A percentile compares a stretch with the other conserved stretches of the same genome.
Evolutionary conservation across 208 protist species (phyloP).

Genomic region (Tetramitus jugosus): DNA sequence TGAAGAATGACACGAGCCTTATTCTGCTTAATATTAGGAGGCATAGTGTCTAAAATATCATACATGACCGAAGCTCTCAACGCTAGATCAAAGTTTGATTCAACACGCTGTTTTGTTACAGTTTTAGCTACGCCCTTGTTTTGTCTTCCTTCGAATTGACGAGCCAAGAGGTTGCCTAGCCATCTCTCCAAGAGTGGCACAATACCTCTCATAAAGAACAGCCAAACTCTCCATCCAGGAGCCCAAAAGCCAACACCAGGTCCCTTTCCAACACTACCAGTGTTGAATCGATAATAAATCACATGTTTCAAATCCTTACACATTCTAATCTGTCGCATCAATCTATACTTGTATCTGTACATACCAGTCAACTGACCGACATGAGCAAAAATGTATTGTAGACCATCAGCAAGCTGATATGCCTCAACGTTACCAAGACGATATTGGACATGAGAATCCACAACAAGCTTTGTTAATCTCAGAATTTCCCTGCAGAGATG

Average conservation of each 20-base stretch:
- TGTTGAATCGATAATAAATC: slow-evolving; percentile 98
- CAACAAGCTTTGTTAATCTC: slow-evolving; percentile 96
- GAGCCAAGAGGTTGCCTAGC: slow-evolving; percentile 96
- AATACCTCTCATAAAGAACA: slow-evolving; percentile 99
- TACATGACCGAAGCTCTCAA: slow-evolving; percentile 97
- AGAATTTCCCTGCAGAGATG: slow-evolving; percentile 99
- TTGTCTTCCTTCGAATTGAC: slow-evolving; percentile 98
- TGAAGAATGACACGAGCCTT: slow-evolving; percentile 97
- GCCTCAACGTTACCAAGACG: slow-evolving; percentile 97
- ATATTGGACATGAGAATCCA: slow-evolving; percentile 99
- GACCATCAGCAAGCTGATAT: slow-evolving; percentile 97
- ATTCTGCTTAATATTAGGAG: slow-evolving; percentile 91
- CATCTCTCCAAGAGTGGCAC: slow-evolving; percentile 99
- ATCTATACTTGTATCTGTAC: slow-evolving; percentile 99
- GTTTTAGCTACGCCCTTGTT: slow-evolving; percentile 93
- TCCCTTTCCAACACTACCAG: slow-evolving; percentile 95
- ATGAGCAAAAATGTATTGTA: slow-evolving; percentile 99
- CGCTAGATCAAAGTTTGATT: slow-evolving; percentile 99
- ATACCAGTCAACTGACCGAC: slow-evolving; percentile 98
- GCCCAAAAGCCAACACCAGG: slow-evolving; percentile 98
- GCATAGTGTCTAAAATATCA: slow-evolving; percentile 99
- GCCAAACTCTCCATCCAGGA: slow-evolving; percentile 98
- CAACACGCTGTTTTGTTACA: slow-evolving; percentile 99
- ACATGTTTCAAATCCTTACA: slow-evolving; percentile 99
- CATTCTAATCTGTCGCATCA: slow-evolving; percentile 98